Evolutionary conservation across 2,329 filamentous ascomycete species (phyloP), one percentile per base, ranked within the genome.

Genomic region (Blumeria graminis): DNA sequence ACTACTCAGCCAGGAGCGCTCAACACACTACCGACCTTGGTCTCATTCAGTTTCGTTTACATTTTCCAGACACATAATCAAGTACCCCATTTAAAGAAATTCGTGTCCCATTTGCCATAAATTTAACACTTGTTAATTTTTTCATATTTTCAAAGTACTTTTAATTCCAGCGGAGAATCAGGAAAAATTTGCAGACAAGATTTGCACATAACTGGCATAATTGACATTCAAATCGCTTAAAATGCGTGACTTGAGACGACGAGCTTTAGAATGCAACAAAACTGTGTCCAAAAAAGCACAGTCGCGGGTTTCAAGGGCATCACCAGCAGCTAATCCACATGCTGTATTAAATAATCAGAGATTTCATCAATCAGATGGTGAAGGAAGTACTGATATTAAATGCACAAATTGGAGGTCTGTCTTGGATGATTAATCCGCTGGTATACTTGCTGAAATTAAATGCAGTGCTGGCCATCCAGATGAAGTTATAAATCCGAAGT

Each of bases 271-370:
- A 66, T 74, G 72, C 68, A 69, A 71, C 60, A 80, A 80, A 68
- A 80, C 76, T 0, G 68, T 76, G 33, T 79, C 76, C 52, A 73
- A 72, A 61, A 78, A 78, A 62, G 74, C 75, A 16, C 71, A 71
- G 57, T 74, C 73, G 67, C 61, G 71, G 57, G 65, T 70, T 13
- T 69, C 68, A 76, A 69, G 70, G 35, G 67, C 71, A 9, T 69
- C 69, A 16, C 76, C 73, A n/a, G 71, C 71, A 55, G 68, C 70
- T 16, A 71, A 68, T 59, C 76, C 73, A 8, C 61, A 73, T 34
- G 68, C 36, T 33, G 68, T 68, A 58, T 76, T 73, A 9, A 60
- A 72, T 33, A 67, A n/a, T 53, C 69, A 7, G 70, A 69, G 34
- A 77, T 75, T 13, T 67, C 71, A 74, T 57, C 71, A 65, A 36